Evolutionary conservation across 345 rosid species (phyloP), one percentile per base, ranked within the genome.

Genomic region (Arabidopsis suecica): DNA sequence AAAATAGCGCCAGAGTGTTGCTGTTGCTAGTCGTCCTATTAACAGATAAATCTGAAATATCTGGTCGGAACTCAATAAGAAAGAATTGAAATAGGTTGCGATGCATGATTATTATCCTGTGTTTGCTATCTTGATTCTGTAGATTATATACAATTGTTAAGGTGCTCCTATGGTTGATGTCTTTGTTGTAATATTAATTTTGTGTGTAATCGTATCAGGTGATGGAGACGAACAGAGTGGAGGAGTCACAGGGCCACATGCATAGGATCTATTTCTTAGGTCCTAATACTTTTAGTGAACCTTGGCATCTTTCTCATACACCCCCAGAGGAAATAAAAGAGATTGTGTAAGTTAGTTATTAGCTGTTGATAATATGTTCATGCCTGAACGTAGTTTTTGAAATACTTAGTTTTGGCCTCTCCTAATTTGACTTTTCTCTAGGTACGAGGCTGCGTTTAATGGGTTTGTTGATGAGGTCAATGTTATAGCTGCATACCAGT

Each of bases 241-340:
- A 93, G 81, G 98, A 93, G 73, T 91, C 97, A 58, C 96, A 83
- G 45, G 87, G 86, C 62, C 98, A 93, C 76, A 89, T 93, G 78
- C 92, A 93, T 71, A 81, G 98, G 77, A 87, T 93, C 88, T 91
- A 86, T 80, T 89, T 93, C 78, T 79, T 91, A 93, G 98, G 98
- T 65, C 87, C 91, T 56, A 93, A 93, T 80, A 91, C 93, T 36
- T 93, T 93, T 44, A 81, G 89, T 47, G 91, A 93, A 73, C 98
- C 98, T 72, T 91, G 98, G 97, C 91, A 91, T 79, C 85, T 93
- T 34, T 83, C 88, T 50, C 89, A 82, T 79, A 82, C 86, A 57
- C 97, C 98, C 33, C 98, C 98, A 20, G 89, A 89, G 9, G 93
- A 90, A 85, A 83, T 93, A 32, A 86, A 60, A 49, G 97, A 85